phyloP scores from a whole-genome alignment of 2,329 filamentous ascomycete species.

The Emericellopsis cladophorae region DNA sequence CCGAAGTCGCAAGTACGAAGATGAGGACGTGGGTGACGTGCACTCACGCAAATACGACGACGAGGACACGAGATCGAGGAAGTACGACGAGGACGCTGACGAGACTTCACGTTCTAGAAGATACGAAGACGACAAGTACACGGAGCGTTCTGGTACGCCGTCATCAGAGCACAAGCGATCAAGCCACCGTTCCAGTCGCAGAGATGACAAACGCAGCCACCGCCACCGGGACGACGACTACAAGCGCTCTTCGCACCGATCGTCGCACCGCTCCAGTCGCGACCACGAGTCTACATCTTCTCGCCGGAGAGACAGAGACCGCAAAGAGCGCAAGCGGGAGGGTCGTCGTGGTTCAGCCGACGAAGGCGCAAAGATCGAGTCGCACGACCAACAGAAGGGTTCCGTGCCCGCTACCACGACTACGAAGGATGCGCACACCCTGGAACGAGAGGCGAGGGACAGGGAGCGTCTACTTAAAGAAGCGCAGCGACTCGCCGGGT shows the following conservation, averaged over 20 bases:
- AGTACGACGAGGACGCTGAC: slow-evolving; percentile 28
- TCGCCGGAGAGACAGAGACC: slow-evolving; percentile 19
- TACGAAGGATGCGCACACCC: slow-evolving; percentile 48
- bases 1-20: slow-evolving; percentile 29
- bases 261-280: slow-evolving; percentile 23
- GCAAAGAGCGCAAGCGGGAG: slow-evolving; percentile 26
- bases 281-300: slow-evolving; percentile 22
- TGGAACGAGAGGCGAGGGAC: slow-evolving; percentile 55
- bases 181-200: slow-evolving; percentile 47
- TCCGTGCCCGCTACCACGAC: slow-evolving; percentile 7
- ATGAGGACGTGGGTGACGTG: too few relatives aligned
- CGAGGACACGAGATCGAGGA: too few relatives aligned
- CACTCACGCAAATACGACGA: too few relatives aligned
- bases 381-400: slow-evolving; percentile 19
- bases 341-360: slow-evolving; percentile 13
- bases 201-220: slow-evolving; percentile 22
- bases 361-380: slow-evolving; percentile 11
- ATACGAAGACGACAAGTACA: slow-evolving; percentile 23
- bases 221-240: slow-evolving; percentile 29
- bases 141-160: slow-evolving; percentile 49
- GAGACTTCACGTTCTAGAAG: slow-evolving; percentile 20
- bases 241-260: slow-evolving; percentile 5
- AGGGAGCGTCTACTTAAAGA: slow-evolving; percentile 56
- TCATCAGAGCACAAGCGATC: slow-evolving; percentile 48
- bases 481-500: slow-evolving; percentile 42